Evolutionary conservation across 2,329 filamentous ascomycete genomes (phyloP), one percentile per base, ranked within the genome.

Genomic region (Diaporthe citrichinensis): DNA sequence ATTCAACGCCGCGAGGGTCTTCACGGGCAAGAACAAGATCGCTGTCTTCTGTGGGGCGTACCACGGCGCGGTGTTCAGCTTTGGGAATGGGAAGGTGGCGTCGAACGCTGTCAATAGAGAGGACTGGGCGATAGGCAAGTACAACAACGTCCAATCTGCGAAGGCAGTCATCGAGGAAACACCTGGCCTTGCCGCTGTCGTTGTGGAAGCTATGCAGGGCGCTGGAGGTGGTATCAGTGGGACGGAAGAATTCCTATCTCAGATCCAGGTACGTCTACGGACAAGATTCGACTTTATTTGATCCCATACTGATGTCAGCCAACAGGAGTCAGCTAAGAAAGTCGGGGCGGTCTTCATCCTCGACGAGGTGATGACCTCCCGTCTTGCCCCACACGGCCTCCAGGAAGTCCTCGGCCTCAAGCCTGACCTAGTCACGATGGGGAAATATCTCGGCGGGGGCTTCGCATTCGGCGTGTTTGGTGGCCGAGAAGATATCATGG

Each of bases 291-390:
- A 8, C n/a, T 10, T 8, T 12, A 4, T 20, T 15, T 17, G 23
- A 53, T 31, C 1, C 44, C 25, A 23, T 17, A 23, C 59, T 67
- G 28, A 75, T 49, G 7, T 17, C 9, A 25, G 14, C 4, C 20
- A 25, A 58, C 58, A 87, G 79, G 82, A 85, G 8, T 69, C 65
- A 14, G 65, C 65, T 2, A 69, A 69, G 65, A 69, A 69, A 31
- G 34, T 28, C 0, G 89, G 88, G 2, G 89, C 90, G 0, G 75
- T 94, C 0, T 88, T 95, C 77, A 91, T 95, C 49, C 84, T 94
- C 20, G 93, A 95, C 80, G 93, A 95, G 82, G 92, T 94, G 8
- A 92, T 94, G 88, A 94, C 92, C 0, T 92, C 90, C 4, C 87
- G 92, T 2, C 82, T 94, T 39, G 82, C 85, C 25, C 84, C 84